A percentile compares a stretch with the other conserved stretches of the same genome.
Evolutionary conservation across 805 yeast species (phyloP).

Genomic region (Tetrapisispora iriomotensis): DNA sequence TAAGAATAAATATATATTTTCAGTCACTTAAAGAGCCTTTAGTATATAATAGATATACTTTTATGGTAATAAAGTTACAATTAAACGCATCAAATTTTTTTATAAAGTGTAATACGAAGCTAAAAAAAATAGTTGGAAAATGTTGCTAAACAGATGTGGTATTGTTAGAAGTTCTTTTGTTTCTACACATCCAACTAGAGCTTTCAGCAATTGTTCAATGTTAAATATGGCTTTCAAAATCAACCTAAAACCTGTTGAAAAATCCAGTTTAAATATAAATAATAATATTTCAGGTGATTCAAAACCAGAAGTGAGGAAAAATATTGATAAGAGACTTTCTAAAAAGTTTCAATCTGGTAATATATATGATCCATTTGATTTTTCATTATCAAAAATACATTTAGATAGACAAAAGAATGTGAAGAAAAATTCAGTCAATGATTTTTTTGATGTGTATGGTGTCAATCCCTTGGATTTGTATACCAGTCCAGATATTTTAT

Average conservation of each 20-base stretch:
- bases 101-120: too few species aligned
- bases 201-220: background rate
- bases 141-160: too few species aligned
- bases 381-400: slow-evolving; percentile 48
- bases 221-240: background rate
- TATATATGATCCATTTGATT: slow-evolving; percentile 76
- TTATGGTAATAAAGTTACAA: too few species aligned
- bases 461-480: slow-evolving; percentile 64
- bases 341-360: slow-evolving; percentile 41
- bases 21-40: too few species aligned
- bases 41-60: too few species aligned
- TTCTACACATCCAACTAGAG: background rate
- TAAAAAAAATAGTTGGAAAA: too few species aligned
- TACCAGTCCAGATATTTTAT: slow-evolving; percentile 59
- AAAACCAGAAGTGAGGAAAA: slow-evolving; percentile 1
- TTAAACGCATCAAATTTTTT: too few species aligned
- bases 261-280: background rate
- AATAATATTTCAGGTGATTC: background rate
- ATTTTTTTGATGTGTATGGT: slow-evolving; percentile 37
- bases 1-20: too few species aligned
- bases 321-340: slow-evolving; percentile 23
- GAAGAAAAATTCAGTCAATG: slow-evolving; percentile 15
- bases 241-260: slow-evolving; percentile 2
- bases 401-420: slow-evolving; percentile 36
- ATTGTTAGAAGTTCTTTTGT: too few species aligned